phyloP scores from a whole-genome alignment of 306 rosid species.

The Inga oerstediana region DNA sequence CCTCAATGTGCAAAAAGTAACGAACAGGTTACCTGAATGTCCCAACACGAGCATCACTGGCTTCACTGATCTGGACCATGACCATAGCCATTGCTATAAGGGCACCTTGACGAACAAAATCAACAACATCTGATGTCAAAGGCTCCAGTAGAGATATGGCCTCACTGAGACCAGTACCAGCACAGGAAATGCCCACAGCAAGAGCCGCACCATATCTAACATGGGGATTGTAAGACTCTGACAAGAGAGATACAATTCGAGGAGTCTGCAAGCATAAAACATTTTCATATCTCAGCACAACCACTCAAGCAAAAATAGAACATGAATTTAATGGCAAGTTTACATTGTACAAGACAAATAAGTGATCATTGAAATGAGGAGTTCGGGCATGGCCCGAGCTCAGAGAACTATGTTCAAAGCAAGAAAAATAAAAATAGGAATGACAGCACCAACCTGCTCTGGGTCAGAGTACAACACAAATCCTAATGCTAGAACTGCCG shows the following conservation, averaged over 20 bases:
- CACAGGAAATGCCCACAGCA: conserved; percentile 98
- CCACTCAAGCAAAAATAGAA: conserved; percentile 5
- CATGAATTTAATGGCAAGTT: background rate
- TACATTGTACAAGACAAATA: background rate
- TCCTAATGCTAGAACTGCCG: conserved; percentile 97
- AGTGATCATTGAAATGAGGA: background rate
- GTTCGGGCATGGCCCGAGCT: conserved; percentile 1
- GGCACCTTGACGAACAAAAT: conserved; percentile 98
- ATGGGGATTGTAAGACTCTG: conserved; percentile 97
- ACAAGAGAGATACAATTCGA: conserved; percentile 86
- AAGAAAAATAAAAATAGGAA: conserved; percentile 11
- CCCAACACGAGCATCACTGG: conserved; percentile 97
- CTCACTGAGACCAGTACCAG: conserved; percentile 97
- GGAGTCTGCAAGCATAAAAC: conserved; percentile 74
- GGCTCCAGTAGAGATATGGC: conserved; percentile 98
- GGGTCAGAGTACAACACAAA: conserved; percentile 98
- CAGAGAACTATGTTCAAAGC: conserved; percentile 11
- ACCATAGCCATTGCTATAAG: conserved; percentile 99
- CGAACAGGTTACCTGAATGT: conserved; percentile 66
- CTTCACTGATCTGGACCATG: conserved; percentile 95
- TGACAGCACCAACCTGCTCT: conserved; percentile 75
- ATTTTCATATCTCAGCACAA: conserved; percentile 18
- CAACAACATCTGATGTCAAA: conserved; percentile 95
- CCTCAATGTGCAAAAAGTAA: background rate
- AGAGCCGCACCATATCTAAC: conserved; percentile 99